phyloP scores from a whole-genome alignment of 495 filamentous ascomycete genomes.

The Usnea hakonensis region DNA sequence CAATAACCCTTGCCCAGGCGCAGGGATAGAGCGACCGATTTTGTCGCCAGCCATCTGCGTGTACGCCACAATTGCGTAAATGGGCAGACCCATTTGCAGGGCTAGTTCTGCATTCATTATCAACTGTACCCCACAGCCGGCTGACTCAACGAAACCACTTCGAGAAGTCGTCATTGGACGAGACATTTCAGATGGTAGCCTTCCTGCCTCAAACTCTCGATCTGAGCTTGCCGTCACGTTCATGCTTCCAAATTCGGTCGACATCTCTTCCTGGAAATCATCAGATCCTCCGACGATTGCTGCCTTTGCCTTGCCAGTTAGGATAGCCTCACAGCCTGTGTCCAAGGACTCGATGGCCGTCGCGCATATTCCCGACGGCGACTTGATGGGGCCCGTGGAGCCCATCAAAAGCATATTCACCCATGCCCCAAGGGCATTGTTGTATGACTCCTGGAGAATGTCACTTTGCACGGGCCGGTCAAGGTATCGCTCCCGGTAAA shows the following conservation, averaged over 20 bases:
- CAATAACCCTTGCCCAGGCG: conserved; percentile 27
- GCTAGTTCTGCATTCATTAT: conserved; percentile 21
- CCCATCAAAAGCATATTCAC: conserved; percentile 25
- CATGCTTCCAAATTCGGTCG: conserved; percentile 24
- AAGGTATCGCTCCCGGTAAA: conserved; percentile 19
- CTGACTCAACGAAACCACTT: conserved; percentile 21
- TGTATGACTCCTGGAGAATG: conserved; percentile 22
- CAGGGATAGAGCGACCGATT: conserved; percentile 25
- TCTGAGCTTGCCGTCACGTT: conserved; percentile 22
- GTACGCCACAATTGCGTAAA: conserved; percentile 21
- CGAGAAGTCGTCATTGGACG: conserved; percentile 20
- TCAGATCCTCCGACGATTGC: conserved; percentile 25
- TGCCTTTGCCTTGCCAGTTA: conserved; percentile 18
- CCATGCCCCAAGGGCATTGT: conserved; percentile 24
- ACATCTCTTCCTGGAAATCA: conserved; percentile 19
- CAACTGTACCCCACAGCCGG: conserved; percentile 22
- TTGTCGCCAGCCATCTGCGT: conserved; percentile 20
- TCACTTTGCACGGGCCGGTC: conserved; percentile 23
- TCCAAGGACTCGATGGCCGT: conserved; percentile 27
- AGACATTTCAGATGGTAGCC: conserved; percentile 23
- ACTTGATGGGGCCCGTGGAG: conserved; percentile 22
- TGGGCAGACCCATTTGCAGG: conserved; percentile 24
- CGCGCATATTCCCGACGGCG: conserved; percentile 25
- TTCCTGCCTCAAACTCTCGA: conserved; percentile 11
- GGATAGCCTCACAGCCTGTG: conserved; percentile 21